Base-by-base conservation (phyloP, 2,329 filamentous ascomycete genomes). In the Cladosporium sphaerospermum region DNA sequence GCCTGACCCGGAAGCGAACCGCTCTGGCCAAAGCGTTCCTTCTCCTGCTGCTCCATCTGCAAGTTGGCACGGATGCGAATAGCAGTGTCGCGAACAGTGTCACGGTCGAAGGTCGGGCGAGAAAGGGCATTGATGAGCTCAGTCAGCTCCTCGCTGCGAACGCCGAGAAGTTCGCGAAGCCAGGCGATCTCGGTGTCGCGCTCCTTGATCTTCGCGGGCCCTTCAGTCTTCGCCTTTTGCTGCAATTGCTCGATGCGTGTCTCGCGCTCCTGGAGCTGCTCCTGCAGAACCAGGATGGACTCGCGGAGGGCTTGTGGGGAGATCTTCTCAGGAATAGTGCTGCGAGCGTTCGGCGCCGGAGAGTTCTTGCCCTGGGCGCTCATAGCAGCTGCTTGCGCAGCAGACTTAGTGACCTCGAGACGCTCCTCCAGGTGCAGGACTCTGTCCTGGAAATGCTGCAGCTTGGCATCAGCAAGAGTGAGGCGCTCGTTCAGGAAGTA, bases 11-110 rank as follows among this genome's bases (percentile, higher is more conserved):
- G 54, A 31, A 42, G 46, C 13, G 54, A 51, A 6, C 49, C 43
- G 9, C 54, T n/a, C 37, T 56, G 49, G 40, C 59, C 84, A 51
- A 89, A 85, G 55, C 93, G 82, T 69, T 97, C 92, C 48, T 89
- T 88, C 71, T 96, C 91, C 68, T 96, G 89, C 67, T 95, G 88
- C 70, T 99, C 92, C 93, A 99, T 99, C 68, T 97, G 89, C 34
- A 99, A 77, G 64, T 96, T 96, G 11, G 93, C 89, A 67, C 89
- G 89, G 56, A 99, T 84, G 50, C 93, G 86, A 62, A 97, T 97
- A 34, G 89, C 88, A 5, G 91, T 90, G 67, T 97, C 91, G 62
- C 88, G 88, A 58, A 96, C 87, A 5, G 81, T 79, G 57, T 89
- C 83, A 54, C 83, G 82, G 68, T 97, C 85, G 67, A 88, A 93